A percentile compares a stretch with the other conserved stretches of the same genome.
These are phyloP conservation scores for Mimosa bimucronata DNA, from an alignment of 306 rosid species.

Conservation along the genomic window DNA sequence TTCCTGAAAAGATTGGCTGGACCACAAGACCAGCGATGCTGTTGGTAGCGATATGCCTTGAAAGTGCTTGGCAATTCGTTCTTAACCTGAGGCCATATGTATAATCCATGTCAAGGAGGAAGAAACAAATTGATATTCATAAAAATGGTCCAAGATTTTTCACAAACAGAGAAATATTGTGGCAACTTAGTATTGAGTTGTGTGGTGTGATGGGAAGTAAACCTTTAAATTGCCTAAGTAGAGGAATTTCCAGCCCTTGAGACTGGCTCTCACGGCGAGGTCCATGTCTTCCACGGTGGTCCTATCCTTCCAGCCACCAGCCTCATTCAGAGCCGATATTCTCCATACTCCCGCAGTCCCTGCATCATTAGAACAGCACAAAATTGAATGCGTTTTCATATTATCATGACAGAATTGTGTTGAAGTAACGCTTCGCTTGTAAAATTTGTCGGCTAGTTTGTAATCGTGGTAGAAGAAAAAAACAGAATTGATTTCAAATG, in stretches of 20 bases:
- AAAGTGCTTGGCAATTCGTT: slow-evolving; percentile 93
- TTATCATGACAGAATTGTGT: background rate
- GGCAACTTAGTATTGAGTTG: background rate
- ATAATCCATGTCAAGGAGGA: no score
- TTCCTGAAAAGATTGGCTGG: slow-evolving; percentile 93
- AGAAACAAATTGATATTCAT: no score
- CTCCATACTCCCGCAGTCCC: slow-evolving; percentile 99
- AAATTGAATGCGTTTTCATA: background rate
- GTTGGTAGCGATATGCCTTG: slow-evolving; percentile 88
- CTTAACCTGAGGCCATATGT: slow-evolving; percentile 71
- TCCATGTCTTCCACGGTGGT: slow-evolving; percentile 92
- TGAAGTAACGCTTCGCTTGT: background rate
- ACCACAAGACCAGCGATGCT: slow-evolving; percentile 95
- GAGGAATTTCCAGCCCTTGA: slow-evolving; percentile 89
- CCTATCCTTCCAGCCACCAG: slow-evolving; percentile 94
- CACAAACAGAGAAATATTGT: background rate
- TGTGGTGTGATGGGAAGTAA: background rate
- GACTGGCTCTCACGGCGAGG: slow-evolving; percentile 88
- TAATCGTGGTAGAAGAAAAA: background rate
- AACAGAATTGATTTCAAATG: background rate
- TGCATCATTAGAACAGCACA: slow-evolving; percentile 30
- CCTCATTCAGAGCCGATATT: slow-evolving; percentile 77
- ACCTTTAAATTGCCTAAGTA: slow-evolving; percentile 70
- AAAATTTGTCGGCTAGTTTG: background rate
- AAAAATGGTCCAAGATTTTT: background rate